Evolutionary conservation across 2,329 filamentous ascomycete genomes (phyloP).

Genomic region (Verticillium zaregamsianum): DNA sequence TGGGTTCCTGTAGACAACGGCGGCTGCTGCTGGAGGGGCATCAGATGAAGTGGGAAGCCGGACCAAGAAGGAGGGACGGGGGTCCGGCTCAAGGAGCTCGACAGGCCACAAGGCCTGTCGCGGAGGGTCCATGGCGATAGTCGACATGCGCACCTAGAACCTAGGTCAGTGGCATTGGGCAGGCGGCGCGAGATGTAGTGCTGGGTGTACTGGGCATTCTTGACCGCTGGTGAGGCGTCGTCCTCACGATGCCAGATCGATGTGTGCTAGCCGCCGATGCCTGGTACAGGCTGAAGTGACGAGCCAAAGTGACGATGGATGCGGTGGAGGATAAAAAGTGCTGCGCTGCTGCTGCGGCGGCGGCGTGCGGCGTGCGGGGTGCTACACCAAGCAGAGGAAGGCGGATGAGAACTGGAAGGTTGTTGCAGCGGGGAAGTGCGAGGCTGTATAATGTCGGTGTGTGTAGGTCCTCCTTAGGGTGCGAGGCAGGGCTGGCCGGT

Average conservation of each 20-base stretch:
- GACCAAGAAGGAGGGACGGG: slow-evolving; percentile 36
- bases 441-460: background rate
- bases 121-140: slow-evolving; percentile 11
- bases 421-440: background rate
- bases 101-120: slow-evolving; percentile 25
- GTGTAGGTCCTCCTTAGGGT: background rate
- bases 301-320: background rate
- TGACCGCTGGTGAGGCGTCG: background rate
- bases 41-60: slow-evolving; percentile 12
- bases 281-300: background rate
- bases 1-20: slow-evolving; percentile 31
- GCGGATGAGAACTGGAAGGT: background rate
- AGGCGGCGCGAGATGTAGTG: background rate
- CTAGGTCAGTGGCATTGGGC: background rate
- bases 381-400: background rate
- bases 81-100: slow-evolving; percentile 36
- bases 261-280: background rate
- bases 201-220: background rate
- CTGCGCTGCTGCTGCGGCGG: too few species aligned
- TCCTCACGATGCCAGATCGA: background rate
- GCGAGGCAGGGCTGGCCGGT: background rate
- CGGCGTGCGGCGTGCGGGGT: too few species aligned
- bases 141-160: background rate
- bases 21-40: slow-evolving; percentile 8
- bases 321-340: background rate